These are phyloP conservation scores for Carex kokanica DNA, from an alignment of 176 grass and related monocot genomes.

Conservation along the genomic window DNA sequence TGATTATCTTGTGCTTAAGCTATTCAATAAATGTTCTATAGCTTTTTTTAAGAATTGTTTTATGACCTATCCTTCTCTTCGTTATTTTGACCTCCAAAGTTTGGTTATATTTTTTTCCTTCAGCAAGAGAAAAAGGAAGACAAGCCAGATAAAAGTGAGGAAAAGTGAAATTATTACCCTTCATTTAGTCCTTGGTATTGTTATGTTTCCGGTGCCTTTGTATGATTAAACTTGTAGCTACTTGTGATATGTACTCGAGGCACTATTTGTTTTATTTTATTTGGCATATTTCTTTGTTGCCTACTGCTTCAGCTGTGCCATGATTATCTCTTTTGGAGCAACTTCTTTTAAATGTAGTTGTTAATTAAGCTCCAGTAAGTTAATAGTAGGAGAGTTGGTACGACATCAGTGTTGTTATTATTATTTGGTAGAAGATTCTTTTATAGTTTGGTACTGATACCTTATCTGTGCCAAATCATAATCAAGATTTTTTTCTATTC, in stretches of 20 bases:
- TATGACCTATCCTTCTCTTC: background rate
- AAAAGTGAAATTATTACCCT: conserved; percentile 47
- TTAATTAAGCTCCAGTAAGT: background rate
- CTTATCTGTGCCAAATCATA: background rate
- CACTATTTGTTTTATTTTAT: conserved; percentile 18
- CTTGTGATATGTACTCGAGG: background rate
- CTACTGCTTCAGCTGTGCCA: background rate
- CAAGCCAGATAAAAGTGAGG: conserved; percentile 56
- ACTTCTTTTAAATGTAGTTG: background rate
- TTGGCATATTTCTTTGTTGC: conserved; percentile 6
- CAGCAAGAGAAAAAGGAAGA: conserved; percentile 82
- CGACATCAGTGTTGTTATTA: conserved; percentile 13
- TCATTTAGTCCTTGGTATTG: conserved; percentile 14
- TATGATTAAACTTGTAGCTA: conserved; percentile 24
- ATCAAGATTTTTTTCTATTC: background rate
- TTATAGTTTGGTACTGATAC: background rate
- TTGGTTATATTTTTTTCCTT: background rate
- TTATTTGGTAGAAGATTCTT: background rate
- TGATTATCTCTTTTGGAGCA: conserved; percentile 6
- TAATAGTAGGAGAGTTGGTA: conserved; percentile 19
- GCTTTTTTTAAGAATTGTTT: background rate
- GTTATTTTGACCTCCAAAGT: background rate
- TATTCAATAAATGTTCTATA: background rate
- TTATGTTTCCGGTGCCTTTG: background rate
- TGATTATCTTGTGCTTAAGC: background rate